Percentiles rank a stretch among this genome's conserved stretches.
These are phyloP conservation scores for Pseudocercospora fijiensis DNA, from an alignment of 2,329 filamentous ascomycete genomes.

Conservation along the genomic window DNA sequence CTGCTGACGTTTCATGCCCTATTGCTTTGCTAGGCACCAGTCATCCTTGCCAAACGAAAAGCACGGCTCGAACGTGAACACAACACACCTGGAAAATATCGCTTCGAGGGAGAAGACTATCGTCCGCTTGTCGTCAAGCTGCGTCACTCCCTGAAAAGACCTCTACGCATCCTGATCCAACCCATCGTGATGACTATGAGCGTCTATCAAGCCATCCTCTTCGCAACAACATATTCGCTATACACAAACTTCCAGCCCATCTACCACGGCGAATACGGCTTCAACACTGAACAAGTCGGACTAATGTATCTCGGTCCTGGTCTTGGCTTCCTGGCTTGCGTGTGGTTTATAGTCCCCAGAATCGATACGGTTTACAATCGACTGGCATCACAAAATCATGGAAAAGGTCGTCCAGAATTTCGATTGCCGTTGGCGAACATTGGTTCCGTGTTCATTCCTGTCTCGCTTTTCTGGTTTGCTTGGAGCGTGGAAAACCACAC, in stretches of 20 bases:
- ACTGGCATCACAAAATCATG: constrained; percentile 44
- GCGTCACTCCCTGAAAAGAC: constrained; percentile 41
- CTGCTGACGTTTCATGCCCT: no score
- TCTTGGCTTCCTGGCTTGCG: constrained; percentile 45
- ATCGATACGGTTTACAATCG: constrained; percentile 52
- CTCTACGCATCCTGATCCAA: constrained; percentile 46
- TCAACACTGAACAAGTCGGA: constrained; percentile 49
- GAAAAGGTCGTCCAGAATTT: constrained; percentile 45
- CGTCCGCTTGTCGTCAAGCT: constrained; percentile 42
- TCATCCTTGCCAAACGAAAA: constrained; percentile 42
- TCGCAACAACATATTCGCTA: constrained; percentile 50
- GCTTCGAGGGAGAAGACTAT: constrained; percentile 46
- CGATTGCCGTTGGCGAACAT: constrained; percentile 50
- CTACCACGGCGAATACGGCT: constrained; percentile 46
- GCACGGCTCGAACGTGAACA: constrained; percentile 38
- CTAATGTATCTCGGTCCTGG: constrained; percentile 49
- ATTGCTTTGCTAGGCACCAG: no score
- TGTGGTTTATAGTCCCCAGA: constrained; percentile 48
- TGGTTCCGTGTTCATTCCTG: constrained; percentile 45
- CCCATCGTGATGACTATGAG: constrained; percentile 50
- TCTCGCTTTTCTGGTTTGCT: constrained; percentile 47
- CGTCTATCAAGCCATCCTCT: constrained; percentile 49
- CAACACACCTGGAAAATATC: constrained; percentile 42
- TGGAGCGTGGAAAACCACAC: constrained; percentile 46
- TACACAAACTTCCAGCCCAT: constrained; percentile 53